These are phyloP conservation scores for Dryas octopetala DNA, from an alignment of 306 rosid species.

Conservation along the genomic window DNA sequence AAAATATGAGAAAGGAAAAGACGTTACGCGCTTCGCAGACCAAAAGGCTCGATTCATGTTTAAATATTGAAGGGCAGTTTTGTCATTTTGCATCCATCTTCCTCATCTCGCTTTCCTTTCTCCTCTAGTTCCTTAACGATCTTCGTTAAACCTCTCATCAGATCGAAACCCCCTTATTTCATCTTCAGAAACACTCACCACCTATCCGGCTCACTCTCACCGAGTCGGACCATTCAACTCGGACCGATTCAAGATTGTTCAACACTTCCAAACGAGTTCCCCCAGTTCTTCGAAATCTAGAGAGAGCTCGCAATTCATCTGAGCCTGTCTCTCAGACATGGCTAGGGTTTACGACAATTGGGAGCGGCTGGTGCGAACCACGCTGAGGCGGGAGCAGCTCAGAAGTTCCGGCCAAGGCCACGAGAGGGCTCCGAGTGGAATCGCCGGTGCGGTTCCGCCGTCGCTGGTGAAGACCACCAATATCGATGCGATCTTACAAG, in stretches of 20 bases:
- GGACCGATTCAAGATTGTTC: not conserved
- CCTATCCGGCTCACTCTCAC: conserved; percentile 11
- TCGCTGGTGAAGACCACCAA: conserved; percentile 69
- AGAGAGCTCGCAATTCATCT: conserved; percentile 16
- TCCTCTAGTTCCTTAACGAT: not conserved
- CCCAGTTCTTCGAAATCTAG: not conserved
- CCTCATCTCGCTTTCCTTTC: not conserved
- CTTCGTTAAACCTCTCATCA: conserved; percentile 1
- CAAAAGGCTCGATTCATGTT: not conserved
- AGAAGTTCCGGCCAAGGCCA: conserved; percentile 69
- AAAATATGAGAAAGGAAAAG: not conserved
- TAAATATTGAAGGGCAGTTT: not conserved
- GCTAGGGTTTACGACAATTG: conserved; percentile 72
- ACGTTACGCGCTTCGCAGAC: conserved; percentile 6
- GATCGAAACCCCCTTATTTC: conserved; percentile 10
- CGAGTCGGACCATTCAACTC: conserved; percentile 12
- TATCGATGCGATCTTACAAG: conserved; percentile 77
- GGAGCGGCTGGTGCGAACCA: conserved; percentile 82
- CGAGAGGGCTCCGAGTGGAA: conserved; percentile 58
- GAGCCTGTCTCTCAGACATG: conserved; percentile 53
- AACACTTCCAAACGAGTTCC: not conserved
- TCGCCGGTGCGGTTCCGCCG: conserved; percentile 78
- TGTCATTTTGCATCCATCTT: not conserved
- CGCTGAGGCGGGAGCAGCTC: conserved; percentile 66
- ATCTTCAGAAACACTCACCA: conserved; percentile 11